phyloP scores from a whole-genome alignment of 2,329 filamentous ascomycete genomes.

The Ophiostoma angusticollis region DNA sequence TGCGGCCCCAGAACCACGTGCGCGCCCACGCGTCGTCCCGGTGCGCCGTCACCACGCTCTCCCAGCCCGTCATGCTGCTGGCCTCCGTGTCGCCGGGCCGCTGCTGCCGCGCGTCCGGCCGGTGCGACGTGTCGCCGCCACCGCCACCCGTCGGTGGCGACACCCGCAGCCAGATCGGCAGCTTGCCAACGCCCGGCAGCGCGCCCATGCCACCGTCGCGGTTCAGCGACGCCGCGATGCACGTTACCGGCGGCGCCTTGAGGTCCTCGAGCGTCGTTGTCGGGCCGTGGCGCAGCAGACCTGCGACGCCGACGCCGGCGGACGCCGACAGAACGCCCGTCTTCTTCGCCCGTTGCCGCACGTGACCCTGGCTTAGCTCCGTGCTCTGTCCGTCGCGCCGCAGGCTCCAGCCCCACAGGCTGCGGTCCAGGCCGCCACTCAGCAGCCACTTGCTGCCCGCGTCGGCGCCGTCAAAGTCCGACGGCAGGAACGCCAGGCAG shows the following conservation, averaged over 20 bases:
- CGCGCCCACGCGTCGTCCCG: slow-evolving; percentile 71
- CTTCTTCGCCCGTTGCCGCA: slow-evolving; percentile 84
- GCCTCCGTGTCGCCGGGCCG: slow-evolving; percentile 51
- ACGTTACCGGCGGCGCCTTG: slow-evolving; percentile 85
- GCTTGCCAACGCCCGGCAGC: slow-evolving; percentile 62
- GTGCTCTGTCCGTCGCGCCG: slow-evolving; percentile 87
- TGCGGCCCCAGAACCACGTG: slow-evolving; percentile 97
- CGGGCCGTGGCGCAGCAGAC: slow-evolving; percentile 43
- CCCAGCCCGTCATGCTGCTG: slow-evolving; percentile 80
- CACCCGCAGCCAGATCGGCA: slow-evolving; percentile 70
- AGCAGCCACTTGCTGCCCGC: slow-evolving; percentile 86
- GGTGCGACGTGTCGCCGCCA: slow-evolving; percentile 20
- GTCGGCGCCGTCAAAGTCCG: slow-evolving; percentile 80
- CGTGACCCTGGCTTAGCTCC: slow-evolving; percentile 81
- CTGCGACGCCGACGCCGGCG: too few species aligned
- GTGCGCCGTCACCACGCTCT: slow-evolving; percentile 90
- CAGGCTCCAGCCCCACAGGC: slow-evolving; percentile 92
- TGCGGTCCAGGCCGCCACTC: slow-evolving; percentile 78
- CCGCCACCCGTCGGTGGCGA: neutral
- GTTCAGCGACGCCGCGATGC: slow-evolving; percentile 82
- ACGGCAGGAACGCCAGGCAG: slow-evolving; percentile 70
- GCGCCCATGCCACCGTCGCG: slow-evolving; percentile 89
- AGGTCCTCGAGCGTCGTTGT: slow-evolving; percentile 58
- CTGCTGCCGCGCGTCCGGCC: slow-evolving; percentile 34
- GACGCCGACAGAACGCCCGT: slow-evolving; percentile 53